Evolutionary conservation across 2,329 filamentous ascomycete genomes (phyloP).

Genomic region (Fusarium cyanostomum): DNA sequence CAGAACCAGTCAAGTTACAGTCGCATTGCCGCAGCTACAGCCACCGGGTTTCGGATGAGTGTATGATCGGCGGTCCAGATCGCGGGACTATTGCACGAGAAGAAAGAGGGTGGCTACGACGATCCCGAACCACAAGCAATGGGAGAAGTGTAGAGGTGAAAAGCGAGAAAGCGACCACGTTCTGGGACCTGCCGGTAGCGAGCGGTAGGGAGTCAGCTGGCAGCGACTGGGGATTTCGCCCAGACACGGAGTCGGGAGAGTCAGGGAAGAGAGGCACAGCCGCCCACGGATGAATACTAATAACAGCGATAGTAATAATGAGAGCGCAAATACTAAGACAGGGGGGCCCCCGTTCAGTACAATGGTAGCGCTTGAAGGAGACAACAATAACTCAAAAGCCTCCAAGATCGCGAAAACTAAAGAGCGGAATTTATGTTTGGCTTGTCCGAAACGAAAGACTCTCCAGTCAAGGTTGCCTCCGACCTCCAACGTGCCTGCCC

Average conservation of each 20-base stretch:
- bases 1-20: slow-evolving; percentile 34
- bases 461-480: slow-evolving; percentile 29
- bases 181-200: slow-evolving; percentile 8
- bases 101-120: slow-evolving; percentile 7
- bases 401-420: slow-evolving; percentile 13
- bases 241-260: slow-evolving; percentile 1
- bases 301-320: slow-evolving; percentile 4
- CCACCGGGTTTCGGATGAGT: slow-evolving; percentile 32
- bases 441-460: slow-evolving; percentile 24
- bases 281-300: slow-evolving; percentile 3
- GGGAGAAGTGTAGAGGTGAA: not conserved
- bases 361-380: not conserved
- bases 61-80: slow-evolving; percentile 37
- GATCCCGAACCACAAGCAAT: slow-evolving; percentile 10
- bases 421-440: slow-evolving; percentile 39
- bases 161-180: slow-evolving; percentile 1
- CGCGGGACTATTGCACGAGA: slow-evolving; percentile 28
- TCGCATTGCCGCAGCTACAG: slow-evolving; percentile 40
- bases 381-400: slow-evolving; percentile 2
- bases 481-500: slow-evolving; percentile 38
- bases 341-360: not conserved
- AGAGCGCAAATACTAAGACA: slow-evolving; percentile 11
- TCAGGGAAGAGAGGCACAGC: slow-evolving; percentile 5
- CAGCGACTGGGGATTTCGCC: not conserved
- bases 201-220: slow-evolving; percentile 8